Evolutionary conservation across 2,329 filamentous ascomycete species (phyloP).

Genomic region (Boeremia exigua): DNA sequence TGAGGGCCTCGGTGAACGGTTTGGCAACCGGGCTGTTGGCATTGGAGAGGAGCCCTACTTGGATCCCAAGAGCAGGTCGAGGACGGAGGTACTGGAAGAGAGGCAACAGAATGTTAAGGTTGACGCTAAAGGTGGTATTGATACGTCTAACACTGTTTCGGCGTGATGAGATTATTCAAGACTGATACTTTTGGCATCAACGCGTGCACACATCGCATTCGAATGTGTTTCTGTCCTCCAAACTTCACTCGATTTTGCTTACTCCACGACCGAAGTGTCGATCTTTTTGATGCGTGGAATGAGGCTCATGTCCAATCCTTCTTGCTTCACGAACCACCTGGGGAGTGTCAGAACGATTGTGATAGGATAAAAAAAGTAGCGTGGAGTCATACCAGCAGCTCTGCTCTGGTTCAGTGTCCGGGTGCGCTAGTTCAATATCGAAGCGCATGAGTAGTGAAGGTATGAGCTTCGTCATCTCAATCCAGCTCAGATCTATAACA

Average conservation of each 20-base stretch:
- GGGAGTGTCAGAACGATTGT: not conserved
- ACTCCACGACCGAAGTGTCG: not conserved
- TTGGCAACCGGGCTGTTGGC: slow-evolving; percentile 42
- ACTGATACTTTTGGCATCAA: not conserved
- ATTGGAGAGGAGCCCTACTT: slow-evolving; percentile 51
- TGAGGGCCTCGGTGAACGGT: slow-evolving; percentile 22
- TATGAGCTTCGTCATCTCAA: slow-evolving; percentile 45
- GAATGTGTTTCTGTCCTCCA: too few species aligned
- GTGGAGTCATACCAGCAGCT: slow-evolving; percentile 1
- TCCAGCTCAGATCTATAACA: slow-evolving; percentile 30
- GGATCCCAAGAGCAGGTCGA: slow-evolving; percentile 41
- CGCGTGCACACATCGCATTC: too few species aligned
- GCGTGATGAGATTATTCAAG: not conserved
- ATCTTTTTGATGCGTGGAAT: not conserved
- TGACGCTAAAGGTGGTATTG: not conserved
- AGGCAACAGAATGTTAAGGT: not conserved
- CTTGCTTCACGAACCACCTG: slow-evolving; percentile 6
- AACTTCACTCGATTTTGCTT: not conserved
- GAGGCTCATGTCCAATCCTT: not conserved
- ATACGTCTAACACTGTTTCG: not conserved
- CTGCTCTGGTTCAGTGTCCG: slow-evolving; percentile 8
- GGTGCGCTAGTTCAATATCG: slow-evolving; percentile 41
- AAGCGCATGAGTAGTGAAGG: slow-evolving; percentile 46
- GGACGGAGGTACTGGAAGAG: slow-evolving; percentile 29
- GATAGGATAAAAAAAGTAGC: too few species aligned